Evolutionary conservation across 768 basidiomycete genomes (phyloP), one percentile per base, ranked within the genome.

Genomic region (Amanita thiersii): DNA sequence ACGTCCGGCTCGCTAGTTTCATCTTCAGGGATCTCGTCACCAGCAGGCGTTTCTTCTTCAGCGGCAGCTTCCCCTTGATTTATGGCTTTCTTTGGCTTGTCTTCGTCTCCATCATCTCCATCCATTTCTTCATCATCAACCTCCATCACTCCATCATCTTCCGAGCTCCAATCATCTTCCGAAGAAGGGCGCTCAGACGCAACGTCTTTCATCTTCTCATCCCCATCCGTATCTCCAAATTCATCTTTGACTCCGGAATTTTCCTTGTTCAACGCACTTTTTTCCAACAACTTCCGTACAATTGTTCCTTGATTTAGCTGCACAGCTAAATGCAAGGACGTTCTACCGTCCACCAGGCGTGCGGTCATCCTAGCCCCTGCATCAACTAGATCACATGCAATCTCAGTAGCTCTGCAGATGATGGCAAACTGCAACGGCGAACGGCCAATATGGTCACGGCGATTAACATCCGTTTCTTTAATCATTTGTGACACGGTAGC

Each of bases 401-500:
- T 68, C 1, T 72, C 73, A 3, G 50, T 50, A 0, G 66, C 67
- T 28, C 63, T 61, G 31, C 62, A 63, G 11, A 78, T 40, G 37
- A 81, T 69, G 2, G 77, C 76, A 25, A 79, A 56, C 37, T 80
- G 79, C n/a, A 81, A 60, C 1, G 70, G 58, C 3, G 76, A 75
- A 3, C 79, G 72, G 0, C 79, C 79, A 30, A 80, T 75, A 39
- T 79, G 74, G 54, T 80, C 78, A 2, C 79, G 70, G 26, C 65
- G 62, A 48, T 77, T 65, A 18, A 78, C 51, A 47, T 76, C 71
- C 41, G 66, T 56, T 3, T 66, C 64, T 37, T 62, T 51, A 43
- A 76, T 56, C 45, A 74, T 56, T 8, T 56, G 50, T 7, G 57
- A 49, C 11, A 78, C 68, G 0, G 56, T 48, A 4, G 56, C 54